Evolutionary conservation across 2,329 filamentous ascomycete genomes (phyloP).

Genomic region (Lachnellula cervina): DNA sequence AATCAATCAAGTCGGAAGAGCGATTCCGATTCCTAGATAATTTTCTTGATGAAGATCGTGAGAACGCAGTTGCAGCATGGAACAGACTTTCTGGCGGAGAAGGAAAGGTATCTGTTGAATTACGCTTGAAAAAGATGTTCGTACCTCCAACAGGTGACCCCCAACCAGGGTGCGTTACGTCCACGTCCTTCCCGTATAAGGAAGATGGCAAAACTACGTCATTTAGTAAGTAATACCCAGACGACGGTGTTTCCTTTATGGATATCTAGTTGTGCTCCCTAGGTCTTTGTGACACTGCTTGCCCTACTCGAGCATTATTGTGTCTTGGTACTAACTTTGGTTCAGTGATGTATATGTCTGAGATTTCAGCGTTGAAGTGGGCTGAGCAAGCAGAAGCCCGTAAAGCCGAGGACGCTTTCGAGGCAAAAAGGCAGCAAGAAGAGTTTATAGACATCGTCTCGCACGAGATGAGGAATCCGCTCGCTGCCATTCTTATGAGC

Average conservation of each 20-base stretch:
- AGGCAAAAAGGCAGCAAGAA: constrained; percentile 66
- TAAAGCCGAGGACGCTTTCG: constrained; percentile 48
- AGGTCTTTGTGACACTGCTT: not conserved
- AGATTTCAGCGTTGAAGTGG: constrained; percentile 29
- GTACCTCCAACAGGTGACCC: constrained; percentile 24
- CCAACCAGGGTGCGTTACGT: constrained; percentile 22
- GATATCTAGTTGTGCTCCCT: not conserved
- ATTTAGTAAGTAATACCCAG: constrained; percentile 13
- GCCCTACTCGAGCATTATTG: not conserved
- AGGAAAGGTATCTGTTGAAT: constrained; percentile 18
- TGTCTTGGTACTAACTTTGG: not conserved
- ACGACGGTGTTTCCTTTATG: not conserved
- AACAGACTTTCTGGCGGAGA: constrained; percentile 15
- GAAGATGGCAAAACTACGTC: constrained; percentile 22
- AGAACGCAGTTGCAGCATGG: constrained; percentile 18
- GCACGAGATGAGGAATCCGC: constrained; percentile 69
- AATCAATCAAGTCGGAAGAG: not conserved
- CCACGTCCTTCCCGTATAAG: constrained; percentile 21
- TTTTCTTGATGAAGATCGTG: constrained; percentile 20
- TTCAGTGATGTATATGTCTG: constrained; percentile 24
- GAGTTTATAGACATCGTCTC: constrained; percentile 75
- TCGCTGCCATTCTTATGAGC: constrained; percentile 69
- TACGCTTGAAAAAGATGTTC: constrained; percentile 26
- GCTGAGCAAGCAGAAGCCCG: constrained; percentile 33
- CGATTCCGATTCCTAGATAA: constrained; percentile 20